Conservation (phyloP, 2,329 filamentous ascomycete genomes). For the Phialophora expanda region DNA sequence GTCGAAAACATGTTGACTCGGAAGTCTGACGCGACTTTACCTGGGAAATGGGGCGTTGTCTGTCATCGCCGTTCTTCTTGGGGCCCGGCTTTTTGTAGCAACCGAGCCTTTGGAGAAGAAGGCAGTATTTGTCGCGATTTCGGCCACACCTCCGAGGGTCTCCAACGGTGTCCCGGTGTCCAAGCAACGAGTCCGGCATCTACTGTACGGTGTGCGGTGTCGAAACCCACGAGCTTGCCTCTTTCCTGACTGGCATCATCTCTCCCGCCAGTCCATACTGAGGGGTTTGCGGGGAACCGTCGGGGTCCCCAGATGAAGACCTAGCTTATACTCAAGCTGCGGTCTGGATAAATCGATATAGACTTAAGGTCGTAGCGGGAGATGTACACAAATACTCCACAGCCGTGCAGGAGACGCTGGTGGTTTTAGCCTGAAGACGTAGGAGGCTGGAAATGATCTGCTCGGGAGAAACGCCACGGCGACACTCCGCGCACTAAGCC, state of each 20-base stretch:
- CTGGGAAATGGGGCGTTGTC: neutral
- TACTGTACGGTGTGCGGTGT: neutral
- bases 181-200: neutral
- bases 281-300: conserved; percentile 11
- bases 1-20: neutral
- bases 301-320: neutral
- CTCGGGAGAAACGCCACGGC: conserved; percentile 2
- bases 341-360: conserved; percentile 14
- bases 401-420: neutral
- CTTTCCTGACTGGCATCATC: neutral
- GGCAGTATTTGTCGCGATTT: neutral
- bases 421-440: conserved; percentile 3
- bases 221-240: neutral
- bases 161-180: conserved; percentile 1
- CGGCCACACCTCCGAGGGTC: neutral
- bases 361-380: neutral
- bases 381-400: neutral
- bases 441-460: conserved; percentile 4
- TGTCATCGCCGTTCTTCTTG: neutral
- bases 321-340: conserved; percentile 1
- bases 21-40: neutral
- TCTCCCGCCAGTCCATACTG: neutral
- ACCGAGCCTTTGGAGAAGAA: conserved; percentile 3
- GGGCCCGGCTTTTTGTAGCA: neutral
- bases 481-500: neutral